Percentiles rank a stretch among this genome's conserved stretches.
Evolutionary conservation across 176 grass and related monocot species (phyloP).

Genomic region (Stipa capillata): DNA sequence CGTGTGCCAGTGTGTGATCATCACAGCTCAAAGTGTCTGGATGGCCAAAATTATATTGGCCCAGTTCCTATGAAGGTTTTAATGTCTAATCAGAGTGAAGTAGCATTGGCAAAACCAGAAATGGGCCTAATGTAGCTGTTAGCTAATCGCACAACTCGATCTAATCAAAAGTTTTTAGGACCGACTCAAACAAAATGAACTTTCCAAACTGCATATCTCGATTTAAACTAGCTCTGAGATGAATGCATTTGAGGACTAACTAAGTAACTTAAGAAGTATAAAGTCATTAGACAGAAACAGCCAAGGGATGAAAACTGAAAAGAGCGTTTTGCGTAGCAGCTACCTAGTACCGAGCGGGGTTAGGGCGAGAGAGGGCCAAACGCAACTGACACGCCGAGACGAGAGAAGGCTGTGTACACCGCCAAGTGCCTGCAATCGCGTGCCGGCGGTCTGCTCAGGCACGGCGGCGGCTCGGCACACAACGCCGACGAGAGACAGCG

Average conservation of each 20-base stretch:
- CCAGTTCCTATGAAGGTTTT: neutral
- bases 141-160: too few species aligned
- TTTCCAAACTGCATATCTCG: neutral
- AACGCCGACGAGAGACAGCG: neutral
- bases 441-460: neutral
- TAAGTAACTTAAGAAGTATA: too few species aligned
- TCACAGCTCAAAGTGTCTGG: neutral
- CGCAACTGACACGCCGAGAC: neutral
- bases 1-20: neutral
- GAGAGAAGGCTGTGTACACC: neutral
- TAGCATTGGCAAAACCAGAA: too few species aligned
- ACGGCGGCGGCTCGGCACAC: neutral
- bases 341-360: neutral
- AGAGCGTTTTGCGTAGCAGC: neutral
- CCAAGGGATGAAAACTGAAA: neutral
- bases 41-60: neutral
- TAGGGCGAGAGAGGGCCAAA: neutral
- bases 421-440: neutral
- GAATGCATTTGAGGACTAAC: neutral
- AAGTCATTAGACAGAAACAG: neutral
- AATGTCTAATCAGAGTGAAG: neutral
- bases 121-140: too few species aligned
- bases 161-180: neutral
- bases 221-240: neutral
- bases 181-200: neutral